Conservation (phyloP, 495 filamentous ascomycete species). For the Neurospora intermedia region DNA sequence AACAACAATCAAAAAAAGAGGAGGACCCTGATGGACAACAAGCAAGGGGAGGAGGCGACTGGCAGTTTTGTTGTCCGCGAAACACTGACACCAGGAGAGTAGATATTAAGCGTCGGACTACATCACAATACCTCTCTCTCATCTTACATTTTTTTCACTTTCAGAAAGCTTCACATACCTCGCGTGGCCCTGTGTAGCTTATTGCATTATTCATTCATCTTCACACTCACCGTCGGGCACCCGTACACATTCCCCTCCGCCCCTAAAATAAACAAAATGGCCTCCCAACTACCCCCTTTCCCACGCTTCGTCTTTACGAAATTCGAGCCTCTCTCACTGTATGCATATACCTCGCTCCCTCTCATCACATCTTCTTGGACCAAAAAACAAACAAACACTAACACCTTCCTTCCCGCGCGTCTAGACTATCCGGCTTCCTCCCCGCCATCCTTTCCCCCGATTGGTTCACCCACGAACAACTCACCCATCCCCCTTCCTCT, state of each 20-base stretch:
- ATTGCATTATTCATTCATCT: neutral
- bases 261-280: slow-evolving; percentile 25
- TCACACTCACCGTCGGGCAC: neutral
- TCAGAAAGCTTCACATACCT: neutral
- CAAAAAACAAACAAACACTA: neutral
- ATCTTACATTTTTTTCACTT: neutral
- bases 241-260: neutral
- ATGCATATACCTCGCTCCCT: no score
- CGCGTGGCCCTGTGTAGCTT: neutral
- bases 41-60: neutral
- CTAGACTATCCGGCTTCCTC: slow-evolving; percentile 47
- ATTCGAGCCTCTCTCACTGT: slow-evolving; percentile 57
- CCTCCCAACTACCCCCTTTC: slow-evolving; percentile 38
- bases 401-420: neutral
- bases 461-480: slow-evolving; percentile 52
- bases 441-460: slow-evolving; percentile 43
- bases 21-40: neutral
- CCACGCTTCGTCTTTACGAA: slow-evolving; percentile 48
- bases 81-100: neutral
- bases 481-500: slow-evolving; percentile 20
- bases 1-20: neutral
- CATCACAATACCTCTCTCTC: neutral
- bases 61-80: neutral
- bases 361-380: no score
- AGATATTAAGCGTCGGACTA: neutral